Base-by-base conservation (phyloP, 192 early-diverging fungal species). In the Coemansia sp. region DNA sequence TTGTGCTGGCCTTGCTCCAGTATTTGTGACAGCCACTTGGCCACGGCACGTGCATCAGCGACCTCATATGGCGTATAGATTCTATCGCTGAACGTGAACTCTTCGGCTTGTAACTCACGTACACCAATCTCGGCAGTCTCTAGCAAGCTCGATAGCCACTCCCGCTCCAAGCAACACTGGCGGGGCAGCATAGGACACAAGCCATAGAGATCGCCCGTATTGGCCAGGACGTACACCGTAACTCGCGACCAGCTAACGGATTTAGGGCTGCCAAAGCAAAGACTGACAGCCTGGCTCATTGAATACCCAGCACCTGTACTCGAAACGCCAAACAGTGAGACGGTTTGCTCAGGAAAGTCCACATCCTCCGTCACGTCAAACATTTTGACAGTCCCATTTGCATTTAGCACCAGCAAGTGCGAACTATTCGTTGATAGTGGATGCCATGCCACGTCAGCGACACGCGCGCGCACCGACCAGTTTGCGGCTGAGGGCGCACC, bases 361-460 rank as follows among this genome's bases (percentile, higher is more conserved):
- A 81, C 69, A 42, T 89, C 84, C 28, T 78, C 62, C 26, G 82
- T 70, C 1, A 93, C 83, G 57, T 94, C 82, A 65, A 86, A 93
- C 85, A 95, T 83, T 82, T 86, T 76, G 36, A 95, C 62, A 1
- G 70, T 63, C 48, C 86, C 88, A 60, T 88, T 91, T 28, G 81
- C 75, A 14, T 86, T 82, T 37, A 95, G 75, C 4, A 93, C 87
- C 13, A 90, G 60, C 48, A 95, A 63, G 61, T 95, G 92, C 5
- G 84, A 76, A 48, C 83, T 79, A n/a, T 59, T 79, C 31, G 88
- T 83, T 53, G 89, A 91, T 62, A 94, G 73, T 21, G 91, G 88
- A 51, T 94, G 94, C 94, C 94, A 95, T 28, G 82, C 81, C 9
- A 88, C 86, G 61, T 94, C 90, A 6, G 84, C 76, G 5, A 90